phyloP scores from a whole-genome alignment of 2,329 filamentous ascomycete genomes.

The Fusarium liriodendri region DNA sequence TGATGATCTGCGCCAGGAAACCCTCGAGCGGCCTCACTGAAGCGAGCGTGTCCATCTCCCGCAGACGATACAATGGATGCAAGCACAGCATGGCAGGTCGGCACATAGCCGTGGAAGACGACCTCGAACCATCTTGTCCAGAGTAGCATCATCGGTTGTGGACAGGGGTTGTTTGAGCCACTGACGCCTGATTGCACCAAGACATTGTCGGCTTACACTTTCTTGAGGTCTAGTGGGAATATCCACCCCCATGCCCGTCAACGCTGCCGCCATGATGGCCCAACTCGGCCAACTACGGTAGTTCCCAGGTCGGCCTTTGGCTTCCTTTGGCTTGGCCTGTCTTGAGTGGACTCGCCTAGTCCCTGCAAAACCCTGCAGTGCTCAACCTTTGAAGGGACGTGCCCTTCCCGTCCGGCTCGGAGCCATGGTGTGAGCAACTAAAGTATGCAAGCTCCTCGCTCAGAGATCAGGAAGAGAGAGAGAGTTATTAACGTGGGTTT shows the following conservation, averaged over 20 bases:
- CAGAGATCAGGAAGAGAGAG: conserved; percentile 28
- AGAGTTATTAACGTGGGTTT: conserved; percentile 38
- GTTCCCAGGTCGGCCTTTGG: conserved; percentile 33
- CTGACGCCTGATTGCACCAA: conserved; percentile 14
- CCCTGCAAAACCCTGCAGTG: conserved; percentile 36
- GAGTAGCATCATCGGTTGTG: conserved; percentile 9
- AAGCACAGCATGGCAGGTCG: neutral
- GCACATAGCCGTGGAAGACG: neutral
- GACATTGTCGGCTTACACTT: conserved; percentile 15
- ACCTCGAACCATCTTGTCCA: conserved; percentile 2
- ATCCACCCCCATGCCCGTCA: conserved; percentile 32
- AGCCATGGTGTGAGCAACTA: conserved; percentile 27
- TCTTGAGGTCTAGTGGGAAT: conserved; percentile 19
- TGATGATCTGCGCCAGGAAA: conserved; percentile 29
- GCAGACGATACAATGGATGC: conserved; percentile 4
- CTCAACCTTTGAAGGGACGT: conserved; percentile 32
- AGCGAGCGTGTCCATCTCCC: conserved; percentile 29
- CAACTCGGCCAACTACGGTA: conserved; percentile 29
- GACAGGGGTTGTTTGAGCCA: conserved; percentile 25
- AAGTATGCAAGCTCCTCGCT: conserved; percentile 23
- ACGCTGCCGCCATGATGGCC: conserved; percentile 34
- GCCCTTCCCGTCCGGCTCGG: conserved; percentile 38
- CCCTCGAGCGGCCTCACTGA: conserved; percentile 18
- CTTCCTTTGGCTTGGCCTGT: conserved; percentile 20
- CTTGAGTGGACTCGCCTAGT: neutral